Conservation (phyloP, 345 rosid species). For the Psidium friedrichsthalianum region DNA sequence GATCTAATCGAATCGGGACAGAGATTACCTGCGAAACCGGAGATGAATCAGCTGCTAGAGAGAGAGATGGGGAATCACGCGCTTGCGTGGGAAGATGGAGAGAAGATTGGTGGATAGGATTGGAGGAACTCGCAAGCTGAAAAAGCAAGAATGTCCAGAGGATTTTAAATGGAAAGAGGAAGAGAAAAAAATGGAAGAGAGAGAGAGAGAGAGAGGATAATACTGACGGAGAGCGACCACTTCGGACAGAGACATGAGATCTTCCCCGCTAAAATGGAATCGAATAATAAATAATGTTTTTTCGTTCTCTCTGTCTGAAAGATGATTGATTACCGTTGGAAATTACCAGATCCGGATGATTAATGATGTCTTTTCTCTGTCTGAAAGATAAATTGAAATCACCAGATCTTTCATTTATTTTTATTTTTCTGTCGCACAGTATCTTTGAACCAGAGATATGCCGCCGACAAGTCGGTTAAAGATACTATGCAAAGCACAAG, state of each 20-base stretch:
- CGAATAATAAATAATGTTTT: too few species aligned
- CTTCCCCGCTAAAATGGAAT: background rate
- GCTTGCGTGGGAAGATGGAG: background rate
- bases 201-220: background rate
- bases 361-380: background rate
- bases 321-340: too few species aligned
- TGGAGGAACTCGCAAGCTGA: background rate
- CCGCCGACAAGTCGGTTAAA: too few species aligned
- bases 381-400: background rate
- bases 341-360: background rate
- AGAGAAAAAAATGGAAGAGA: background rate
- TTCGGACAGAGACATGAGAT: background rate
- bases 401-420: background rate
- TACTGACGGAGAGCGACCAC: background rate
- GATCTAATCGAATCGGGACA: background rate
- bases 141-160: background rate
- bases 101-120: background rate
- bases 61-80: background rate
- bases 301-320: too few species aligned
- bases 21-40: background rate
- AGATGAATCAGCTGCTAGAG: background rate
- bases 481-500: too few species aligned
- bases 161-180: background rate
- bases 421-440: background rate
- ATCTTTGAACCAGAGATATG: too few species aligned